A percentile compares a stretch with the other conserved stretches of the same genome.
Conservation (phyloP, 2,329 filamentous ascomycete species). For the Ascochyta rabiei region DNA sequence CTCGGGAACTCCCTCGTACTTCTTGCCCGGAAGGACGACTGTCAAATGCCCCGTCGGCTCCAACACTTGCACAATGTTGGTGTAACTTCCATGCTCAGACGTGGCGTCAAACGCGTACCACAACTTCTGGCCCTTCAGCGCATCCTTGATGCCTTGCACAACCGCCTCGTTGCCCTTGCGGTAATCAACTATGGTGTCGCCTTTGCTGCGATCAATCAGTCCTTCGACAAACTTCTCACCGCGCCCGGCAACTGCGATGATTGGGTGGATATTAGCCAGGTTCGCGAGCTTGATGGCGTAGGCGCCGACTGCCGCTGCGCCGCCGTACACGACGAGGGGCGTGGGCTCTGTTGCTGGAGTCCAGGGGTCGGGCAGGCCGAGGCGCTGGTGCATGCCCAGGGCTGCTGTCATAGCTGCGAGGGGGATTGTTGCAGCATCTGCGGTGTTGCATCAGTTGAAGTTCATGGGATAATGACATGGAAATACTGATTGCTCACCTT, state of each 20-base stretch:
- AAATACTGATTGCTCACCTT: conserved; percentile 47
- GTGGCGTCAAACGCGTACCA: conserved; percentile 64
- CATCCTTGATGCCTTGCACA: conserved; percentile 51
- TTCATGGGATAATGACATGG: too few species aligned
- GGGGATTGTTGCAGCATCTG: conserved; percentile 54
- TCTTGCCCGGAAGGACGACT: conserved; percentile 51
- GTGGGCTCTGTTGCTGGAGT: conserved; percentile 24
- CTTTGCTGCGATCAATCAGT: conserved; percentile 48
- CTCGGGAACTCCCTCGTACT: conserved; percentile 52
- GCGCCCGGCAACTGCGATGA: conserved; percentile 52
- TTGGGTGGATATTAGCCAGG: conserved; percentile 49
- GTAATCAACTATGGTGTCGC: conserved; percentile 59
- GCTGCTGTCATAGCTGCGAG: conserved; percentile 55
- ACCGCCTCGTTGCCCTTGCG: conserved; percentile 57
- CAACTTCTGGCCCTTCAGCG: conserved; percentile 53
- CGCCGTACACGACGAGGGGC: conserved; percentile 52
- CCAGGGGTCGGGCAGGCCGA: conserved; percentile 53
- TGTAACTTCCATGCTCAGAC: conserved; percentile 55
- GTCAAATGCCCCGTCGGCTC: conserved; percentile 44
- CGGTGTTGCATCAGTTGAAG: background rate
- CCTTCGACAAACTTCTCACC: conserved; percentile 45
- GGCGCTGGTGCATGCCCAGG: conserved; percentile 52
- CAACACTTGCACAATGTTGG: conserved; percentile 49
- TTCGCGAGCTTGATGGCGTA: conserved; percentile 51
- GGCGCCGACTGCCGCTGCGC: conserved; percentile 49